Base-by-base conservation (phyloP, 2,329 filamentous ascomycete species). In the Colletotrichum sp. region DNA sequence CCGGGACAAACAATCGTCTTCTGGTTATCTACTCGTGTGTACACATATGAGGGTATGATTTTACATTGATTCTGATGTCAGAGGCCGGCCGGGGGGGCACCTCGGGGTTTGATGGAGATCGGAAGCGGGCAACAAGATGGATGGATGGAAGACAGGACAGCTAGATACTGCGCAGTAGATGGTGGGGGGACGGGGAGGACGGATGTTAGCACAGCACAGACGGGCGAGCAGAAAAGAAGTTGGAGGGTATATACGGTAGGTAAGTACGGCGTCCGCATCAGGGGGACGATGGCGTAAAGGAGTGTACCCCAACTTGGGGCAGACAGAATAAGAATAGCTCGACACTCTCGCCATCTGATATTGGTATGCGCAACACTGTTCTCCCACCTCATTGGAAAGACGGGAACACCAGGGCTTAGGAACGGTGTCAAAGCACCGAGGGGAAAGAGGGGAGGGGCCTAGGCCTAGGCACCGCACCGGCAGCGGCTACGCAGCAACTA, bases 311-410 rank as follows among this genome's bases (percentile, higher is more conserved):
- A 52, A 38, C 21, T 21, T 24, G 57, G 8, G 21, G 21, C 9
- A 52, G 61, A 30, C 30, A 24, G 15, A 60, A 15, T 32, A 72
- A 48, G 30, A 43, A 63, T 60, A 21, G 72, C 36, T 43, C 68
- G 52, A 32, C n/a, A 26, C 34, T 38, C n/a, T 72, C 61, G 38
- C 72, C 69, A 66, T 75, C 72, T 63, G 69, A 75, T 75, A 75
- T 67, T 57, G 26, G 26, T 52, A 15, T 52, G 32, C 13, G 21
- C 48, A 71, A 72, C 69, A n/a, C 48, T 38, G 28, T 52, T 48
- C 36, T 38, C 38, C 24, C 48, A 28, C 28, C 63, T 43, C n/a
- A 13, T 43, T 61, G 68, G 69, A 36, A 36, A 57, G 55, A 55
- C n/a, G 30, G 52, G 48, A 66, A 43, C 28, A 63, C 30, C 28